Percentiles rank a stretch among this genome's conserved stretches.
phyloP scores from a whole-genome alignment of 768 basidiomycete genomes.

The Naganishia randhawae region DNA sequence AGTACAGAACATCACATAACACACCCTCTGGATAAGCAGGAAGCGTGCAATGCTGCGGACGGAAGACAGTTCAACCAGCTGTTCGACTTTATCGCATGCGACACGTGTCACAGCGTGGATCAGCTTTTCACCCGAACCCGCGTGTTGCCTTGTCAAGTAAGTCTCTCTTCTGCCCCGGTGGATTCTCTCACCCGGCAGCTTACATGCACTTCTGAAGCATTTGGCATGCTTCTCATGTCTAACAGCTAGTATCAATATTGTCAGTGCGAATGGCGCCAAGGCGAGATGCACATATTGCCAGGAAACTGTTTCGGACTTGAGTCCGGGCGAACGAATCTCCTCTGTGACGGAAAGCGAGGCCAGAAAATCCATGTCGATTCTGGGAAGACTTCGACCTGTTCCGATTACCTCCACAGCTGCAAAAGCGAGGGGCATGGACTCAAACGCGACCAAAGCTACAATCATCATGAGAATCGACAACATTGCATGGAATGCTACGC shows the following conservation, averaged over 20 bases:
- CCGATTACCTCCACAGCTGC: neutral
- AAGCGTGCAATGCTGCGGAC: neutral
- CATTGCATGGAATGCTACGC: constrained; percentile 45
- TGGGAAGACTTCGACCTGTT: neutral
- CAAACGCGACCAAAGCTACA: neutral
- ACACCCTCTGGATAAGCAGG: no score
- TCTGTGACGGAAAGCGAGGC: neutral
- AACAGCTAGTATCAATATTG: constrained; percentile 18
- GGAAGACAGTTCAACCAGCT: neutral
- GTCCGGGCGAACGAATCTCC: neutral
- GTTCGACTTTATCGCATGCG: constrained; percentile 6
- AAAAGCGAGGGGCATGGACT: no score
- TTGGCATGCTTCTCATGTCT: constrained; percentile 13
- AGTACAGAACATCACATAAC: neutral
- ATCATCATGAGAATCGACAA: constrained; percentile 44
- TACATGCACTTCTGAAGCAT: neutral
- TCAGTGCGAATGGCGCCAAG: neutral
- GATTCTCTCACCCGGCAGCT: neutral
- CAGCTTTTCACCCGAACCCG: constrained; percentile 9
- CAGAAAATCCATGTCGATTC: neutral
- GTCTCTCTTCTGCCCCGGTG: neutral
- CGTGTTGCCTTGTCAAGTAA: constrained; percentile 13
- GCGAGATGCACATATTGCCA: constrained; percentile 17
- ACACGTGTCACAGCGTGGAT: constrained; percentile 13
- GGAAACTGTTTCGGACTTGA: neutral